These are phyloP conservation scores for Pseudocercospora pini-densiflorae DNA, from an alignment of 2,329 filamentous ascomycete species.

Conservation along the genomic window DNA sequence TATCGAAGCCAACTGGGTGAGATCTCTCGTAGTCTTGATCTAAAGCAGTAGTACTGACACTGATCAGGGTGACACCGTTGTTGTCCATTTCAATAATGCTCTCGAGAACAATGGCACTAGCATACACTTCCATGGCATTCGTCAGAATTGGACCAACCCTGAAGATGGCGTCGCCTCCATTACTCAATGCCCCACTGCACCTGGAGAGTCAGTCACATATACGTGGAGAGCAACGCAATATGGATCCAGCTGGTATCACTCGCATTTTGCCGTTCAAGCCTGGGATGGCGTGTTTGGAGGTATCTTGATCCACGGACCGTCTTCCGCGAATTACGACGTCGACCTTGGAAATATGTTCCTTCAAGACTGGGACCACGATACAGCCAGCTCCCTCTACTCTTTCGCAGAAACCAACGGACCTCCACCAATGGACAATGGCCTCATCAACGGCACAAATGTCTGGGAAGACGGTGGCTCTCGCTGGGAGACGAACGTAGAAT, in stretches of 20 bases:
- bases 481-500: conserved; percentile 24
- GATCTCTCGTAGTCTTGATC: too few species aligned
- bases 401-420: conserved; percentile 35
- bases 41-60: too few species aligned
- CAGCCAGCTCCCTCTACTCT: conserved; percentile 35
- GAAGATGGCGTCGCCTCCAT: conserved; percentile 58
- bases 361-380: conserved; percentile 59
- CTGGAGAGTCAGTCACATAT: conserved; percentile 59
- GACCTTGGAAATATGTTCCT: conserved; percentile 64
- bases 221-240: conserved; percentile 57
- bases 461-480: conserved; percentile 23
- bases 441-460: conserved; percentile 43
- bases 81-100: conserved; percentile 30
- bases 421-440: conserved; percentile 47
- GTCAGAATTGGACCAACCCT: conserved; percentile 56
- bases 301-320: conserved; percentile 65
- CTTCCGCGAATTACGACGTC: conserved; percentile 62
- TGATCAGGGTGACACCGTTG: too few species aligned
- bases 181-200: conserved; percentile 50
- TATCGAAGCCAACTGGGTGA: too few species aligned
- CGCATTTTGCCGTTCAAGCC: conserved; percentile 60
- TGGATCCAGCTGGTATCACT: conserved; percentile 58
- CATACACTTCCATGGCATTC: conserved; percentile 57
- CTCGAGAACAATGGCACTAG: conserved; percentile 48
- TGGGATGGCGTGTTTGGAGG: conserved; percentile 62